Conservation (phyloP, 2,329 filamentous ascomycete species). For the Pseudogymnoascus sp. region DNA sequence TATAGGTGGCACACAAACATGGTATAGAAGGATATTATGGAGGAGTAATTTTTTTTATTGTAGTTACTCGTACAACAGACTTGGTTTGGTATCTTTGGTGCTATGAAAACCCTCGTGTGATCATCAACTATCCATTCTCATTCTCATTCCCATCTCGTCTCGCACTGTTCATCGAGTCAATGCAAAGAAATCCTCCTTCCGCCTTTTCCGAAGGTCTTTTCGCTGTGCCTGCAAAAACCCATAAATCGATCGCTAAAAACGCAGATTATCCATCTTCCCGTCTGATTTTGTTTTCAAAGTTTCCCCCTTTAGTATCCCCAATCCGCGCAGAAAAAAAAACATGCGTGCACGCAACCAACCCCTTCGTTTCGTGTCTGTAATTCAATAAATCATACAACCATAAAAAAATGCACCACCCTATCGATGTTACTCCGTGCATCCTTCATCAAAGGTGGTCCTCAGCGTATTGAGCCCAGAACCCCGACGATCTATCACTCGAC, state of each 20-base stretch:
- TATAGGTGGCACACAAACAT: neutral
- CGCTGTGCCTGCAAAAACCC: neutral
- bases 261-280: neutral
- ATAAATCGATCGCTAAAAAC: neutral
- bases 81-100: neutral
- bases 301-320: neutral
- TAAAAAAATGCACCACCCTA: neutral
- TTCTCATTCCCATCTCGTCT: neutral
- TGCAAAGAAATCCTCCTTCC: neutral
- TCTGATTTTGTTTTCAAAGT: neutral
- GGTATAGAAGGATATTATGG: neutral
- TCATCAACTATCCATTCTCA: neutral
- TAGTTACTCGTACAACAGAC: neutral
- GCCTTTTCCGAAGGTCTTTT: neutral
- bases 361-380: neutral
- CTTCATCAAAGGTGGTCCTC: neutral
- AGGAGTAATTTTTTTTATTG: neutral
- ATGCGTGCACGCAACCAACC: neutral
- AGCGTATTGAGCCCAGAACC: neutral
- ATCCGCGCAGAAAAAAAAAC: neutral
- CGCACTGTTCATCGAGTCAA: neutral
- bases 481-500: neutral
- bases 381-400: neutral
- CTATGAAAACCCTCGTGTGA: neutral
- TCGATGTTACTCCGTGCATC: neutral